phyloP scores from a whole-genome alignment of 2,329 filamentous ascomycete species.

The Alternaria sp. region DNA sequence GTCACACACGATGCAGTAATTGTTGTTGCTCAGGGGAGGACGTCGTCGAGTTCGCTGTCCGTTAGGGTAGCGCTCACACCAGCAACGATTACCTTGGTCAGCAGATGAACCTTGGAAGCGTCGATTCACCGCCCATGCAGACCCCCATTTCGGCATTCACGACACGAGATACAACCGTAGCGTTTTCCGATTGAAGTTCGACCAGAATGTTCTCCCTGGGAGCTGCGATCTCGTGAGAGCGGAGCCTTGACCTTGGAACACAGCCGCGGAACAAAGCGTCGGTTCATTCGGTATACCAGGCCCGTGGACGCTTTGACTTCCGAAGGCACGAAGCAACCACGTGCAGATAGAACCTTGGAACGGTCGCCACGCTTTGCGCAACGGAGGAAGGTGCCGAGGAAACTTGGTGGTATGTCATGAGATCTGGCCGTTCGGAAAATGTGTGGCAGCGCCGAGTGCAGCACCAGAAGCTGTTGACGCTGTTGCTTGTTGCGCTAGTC shows the following conservation, averaged over 20 bases:
- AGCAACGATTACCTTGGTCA: background rate
- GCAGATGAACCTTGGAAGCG: background rate
- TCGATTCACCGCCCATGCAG: background rate
- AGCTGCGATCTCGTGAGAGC: background rate
- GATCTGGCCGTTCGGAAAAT: background rate
- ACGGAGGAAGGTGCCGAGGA: background rate
- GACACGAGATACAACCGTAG: background rate
- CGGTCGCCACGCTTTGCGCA: background rate
- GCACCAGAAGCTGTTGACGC: background rate
- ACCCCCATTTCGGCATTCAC: background rate
- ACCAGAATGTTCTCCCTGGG: background rate
- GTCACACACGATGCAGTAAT: background rate
- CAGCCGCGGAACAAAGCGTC: background rate
- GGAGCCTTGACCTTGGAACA: background rate
- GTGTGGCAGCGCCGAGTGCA: background rate
- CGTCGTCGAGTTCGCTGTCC: background rate
- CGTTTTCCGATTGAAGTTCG: background rate
- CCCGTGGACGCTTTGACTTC: background rate
- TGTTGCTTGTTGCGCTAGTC: conserved; percentile 3
- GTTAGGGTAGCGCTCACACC: background rate
- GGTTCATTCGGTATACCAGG: background rate
- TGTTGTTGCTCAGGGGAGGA: background rate
- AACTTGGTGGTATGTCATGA: background rate
- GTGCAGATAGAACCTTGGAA: background rate
- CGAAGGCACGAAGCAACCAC: background rate